phyloP scores from a whole-genome alignment of 78 protist species.

The Goniomonas avonlea region DNA sequence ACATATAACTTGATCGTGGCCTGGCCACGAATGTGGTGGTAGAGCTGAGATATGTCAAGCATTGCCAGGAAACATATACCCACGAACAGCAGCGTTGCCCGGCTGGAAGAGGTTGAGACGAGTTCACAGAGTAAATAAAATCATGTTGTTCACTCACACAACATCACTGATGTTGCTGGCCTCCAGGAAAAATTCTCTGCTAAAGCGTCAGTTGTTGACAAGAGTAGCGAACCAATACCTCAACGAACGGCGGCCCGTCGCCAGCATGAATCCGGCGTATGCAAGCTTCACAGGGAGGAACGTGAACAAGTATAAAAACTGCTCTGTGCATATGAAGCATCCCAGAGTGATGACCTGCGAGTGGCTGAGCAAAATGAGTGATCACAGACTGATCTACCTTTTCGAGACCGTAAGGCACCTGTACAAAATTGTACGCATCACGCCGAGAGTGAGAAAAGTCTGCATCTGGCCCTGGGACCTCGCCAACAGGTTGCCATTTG shows the following conservation, averaged over 20 bases:
- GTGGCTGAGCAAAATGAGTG: no score
- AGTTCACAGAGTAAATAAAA: no score
- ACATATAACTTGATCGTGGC: constrained; percentile 73
- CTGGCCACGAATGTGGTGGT: constrained; percentile 73
- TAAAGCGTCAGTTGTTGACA: no score
- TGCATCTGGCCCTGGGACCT: no score
- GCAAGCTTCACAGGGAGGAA: constrained; percentile 2
- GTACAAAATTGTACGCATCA: no score
- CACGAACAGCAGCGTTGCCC: neutral
- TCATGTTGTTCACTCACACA: no score
- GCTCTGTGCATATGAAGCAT: constrained; percentile 2
- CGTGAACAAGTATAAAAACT: neutral
- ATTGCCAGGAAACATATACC: neutral
- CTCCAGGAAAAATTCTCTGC: no score
- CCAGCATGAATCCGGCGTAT: neutral
- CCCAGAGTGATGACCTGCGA: neutral
- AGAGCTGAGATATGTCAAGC: constrained; percentile 39
- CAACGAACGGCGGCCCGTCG: neutral
- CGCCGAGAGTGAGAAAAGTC: no score
- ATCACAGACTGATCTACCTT: no score
- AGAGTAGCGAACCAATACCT: neutral
- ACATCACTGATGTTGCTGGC: no score
- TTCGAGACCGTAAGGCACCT: no score
- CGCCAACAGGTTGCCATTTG: no score
- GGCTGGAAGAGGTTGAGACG: neutral